A percentile compares a stretch with the other conserved stretches of the same genome.
These are phyloP conservation scores for Solanum lignicaule DNA, from an alignment of 257 asterid species.

Conservation along the genomic window DNA sequence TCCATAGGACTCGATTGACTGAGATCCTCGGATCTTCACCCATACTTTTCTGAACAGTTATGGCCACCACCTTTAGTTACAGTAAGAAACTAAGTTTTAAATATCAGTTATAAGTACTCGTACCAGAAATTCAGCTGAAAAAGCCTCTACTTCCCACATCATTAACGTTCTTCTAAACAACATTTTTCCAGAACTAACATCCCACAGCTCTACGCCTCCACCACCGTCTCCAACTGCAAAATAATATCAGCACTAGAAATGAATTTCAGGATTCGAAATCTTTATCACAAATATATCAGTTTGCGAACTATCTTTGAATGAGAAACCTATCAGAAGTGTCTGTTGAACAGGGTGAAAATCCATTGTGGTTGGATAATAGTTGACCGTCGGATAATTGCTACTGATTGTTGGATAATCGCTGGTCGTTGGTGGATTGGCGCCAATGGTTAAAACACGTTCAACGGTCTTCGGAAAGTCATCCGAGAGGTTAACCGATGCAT, in stretches of 20 bases:
- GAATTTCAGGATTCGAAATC: not conserved
- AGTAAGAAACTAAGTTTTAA: not conserved
- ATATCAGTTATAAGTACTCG: not conserved
- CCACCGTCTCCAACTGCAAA: constrained; percentile 43
- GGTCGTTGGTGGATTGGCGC: not conserved
- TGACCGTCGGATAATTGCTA: not conserved
- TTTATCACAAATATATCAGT: not conserved
- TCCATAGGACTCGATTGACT: constrained; percentile 54
- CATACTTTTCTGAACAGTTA: constrained; percentile 27
- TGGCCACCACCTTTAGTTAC: not conserved
- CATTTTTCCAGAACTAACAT: constrained; percentile 30
- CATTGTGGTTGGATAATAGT: constrained; percentile 40
- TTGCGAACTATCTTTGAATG: not conserved
- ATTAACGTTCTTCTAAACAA: constrained; percentile 28
- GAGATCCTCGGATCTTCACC: constrained; percentile 17
- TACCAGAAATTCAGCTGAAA: constrained; percentile 36
- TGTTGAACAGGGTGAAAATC: constrained; percentile 66
- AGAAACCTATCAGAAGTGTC: constrained; percentile 52
- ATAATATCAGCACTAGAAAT: not conserved
- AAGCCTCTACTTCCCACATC: constrained; percentile 17
- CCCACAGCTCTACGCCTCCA: constrained; percentile 62
- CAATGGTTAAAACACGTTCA: constrained; percentile 26
- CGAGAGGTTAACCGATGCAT: constrained; percentile 13
- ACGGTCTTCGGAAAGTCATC: constrained; percentile 41
- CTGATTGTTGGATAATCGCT: not conserved